Evolutionary conservation across 2,329 filamentous ascomycete species (phyloP).

Genomic region (Cadophora sp.): DNA sequence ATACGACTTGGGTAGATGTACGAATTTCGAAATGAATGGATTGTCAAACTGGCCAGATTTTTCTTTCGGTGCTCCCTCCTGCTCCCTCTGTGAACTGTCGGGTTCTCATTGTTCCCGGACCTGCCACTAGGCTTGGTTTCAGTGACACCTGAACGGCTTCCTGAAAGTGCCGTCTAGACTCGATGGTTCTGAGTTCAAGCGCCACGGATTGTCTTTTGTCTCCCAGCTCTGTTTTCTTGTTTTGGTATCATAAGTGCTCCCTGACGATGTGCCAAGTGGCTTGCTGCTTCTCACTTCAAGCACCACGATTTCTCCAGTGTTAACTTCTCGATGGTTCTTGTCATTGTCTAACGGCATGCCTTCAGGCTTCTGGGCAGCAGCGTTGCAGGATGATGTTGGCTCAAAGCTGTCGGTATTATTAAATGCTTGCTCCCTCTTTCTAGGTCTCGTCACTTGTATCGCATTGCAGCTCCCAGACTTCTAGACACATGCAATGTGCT

Average conservation of each 20-base stretch:
- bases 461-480: background rate
- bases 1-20: constrained; percentile 36
- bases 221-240: background rate
- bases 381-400: background rate
- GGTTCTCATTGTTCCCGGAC: background rate
- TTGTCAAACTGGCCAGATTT: background rate
- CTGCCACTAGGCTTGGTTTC: too few species aligned
- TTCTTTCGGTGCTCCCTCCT: background rate
- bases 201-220: too few species aligned
- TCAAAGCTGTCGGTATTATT: background rate
- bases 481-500: background rate
- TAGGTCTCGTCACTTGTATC: background rate
- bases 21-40: constrained; percentile 10
- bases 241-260: background rate
- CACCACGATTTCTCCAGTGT: background rate
- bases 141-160: too few species aligned
- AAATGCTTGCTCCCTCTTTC: background rate
- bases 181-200: too few species aligned
- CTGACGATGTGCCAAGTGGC: background rate
- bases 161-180: too few species aligned
- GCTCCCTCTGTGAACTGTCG: background rate
- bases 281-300: background rate
- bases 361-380: background rate
- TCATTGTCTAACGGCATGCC: background rate
- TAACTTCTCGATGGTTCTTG: background rate